Evolutionary conservation across 2,329 filamentous ascomycete genomes (phyloP).

Genomic region (Ceratocystis diversiconidia): DNA sequence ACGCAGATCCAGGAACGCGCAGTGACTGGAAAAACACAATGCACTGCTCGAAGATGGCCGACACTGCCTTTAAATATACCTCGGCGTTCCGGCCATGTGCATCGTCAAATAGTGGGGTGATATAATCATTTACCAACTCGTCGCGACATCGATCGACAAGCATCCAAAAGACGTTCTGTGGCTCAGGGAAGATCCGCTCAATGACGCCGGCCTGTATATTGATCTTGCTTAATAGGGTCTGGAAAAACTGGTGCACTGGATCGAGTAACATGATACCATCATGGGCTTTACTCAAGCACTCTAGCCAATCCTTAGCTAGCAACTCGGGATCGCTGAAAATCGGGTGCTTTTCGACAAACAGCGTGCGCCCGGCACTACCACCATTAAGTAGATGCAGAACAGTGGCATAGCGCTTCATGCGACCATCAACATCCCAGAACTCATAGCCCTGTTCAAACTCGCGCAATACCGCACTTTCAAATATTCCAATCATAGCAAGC

Average conservation of each 20-base stretch:
- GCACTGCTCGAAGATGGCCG: slow-evolving; percentile 76
- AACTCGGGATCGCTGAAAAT: slow-evolving; percentile 61
- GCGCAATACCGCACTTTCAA: slow-evolving; percentile 76
- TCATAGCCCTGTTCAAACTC: slow-evolving; percentile 93
- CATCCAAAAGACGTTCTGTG: slow-evolving; percentile 55
- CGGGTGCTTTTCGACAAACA: slow-evolving; percentile 80
- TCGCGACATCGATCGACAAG: slow-evolving; percentile 74
- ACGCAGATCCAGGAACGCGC: slow-evolving; percentile 23
- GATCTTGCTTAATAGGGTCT: slow-evolving; percentile 55
- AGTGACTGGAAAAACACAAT: slow-evolving; percentile 62
- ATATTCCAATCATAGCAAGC: slow-evolving; percentile 59
- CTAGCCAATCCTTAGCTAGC: slow-evolving; percentile 53
- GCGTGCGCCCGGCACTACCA: slow-evolving; percentile 60
- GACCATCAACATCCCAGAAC: slow-evolving; percentile 71
- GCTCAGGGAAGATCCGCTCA: slow-evolving; percentile 63
- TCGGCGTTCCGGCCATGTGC: slow-evolving; percentile 60
- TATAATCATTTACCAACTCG: slow-evolving; percentile 73
- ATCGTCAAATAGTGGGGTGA: slow-evolving; percentile 76
- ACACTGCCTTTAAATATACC: slow-evolving; percentile 71
- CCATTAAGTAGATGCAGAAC: slow-evolving; percentile 74
- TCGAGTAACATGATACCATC: slow-evolving; percentile 59
- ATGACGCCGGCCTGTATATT: slow-evolving; percentile 75
- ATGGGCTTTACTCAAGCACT: slow-evolving; percentile 60
- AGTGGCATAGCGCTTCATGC: slow-evolving; percentile 79
- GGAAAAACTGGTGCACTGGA: slow-evolving; percentile 71